These are phyloP conservation scores for Aegilops speltoides DNA, from an alignment of 176 grass and related monocot genomes.

Conservation along the genomic window DNA sequence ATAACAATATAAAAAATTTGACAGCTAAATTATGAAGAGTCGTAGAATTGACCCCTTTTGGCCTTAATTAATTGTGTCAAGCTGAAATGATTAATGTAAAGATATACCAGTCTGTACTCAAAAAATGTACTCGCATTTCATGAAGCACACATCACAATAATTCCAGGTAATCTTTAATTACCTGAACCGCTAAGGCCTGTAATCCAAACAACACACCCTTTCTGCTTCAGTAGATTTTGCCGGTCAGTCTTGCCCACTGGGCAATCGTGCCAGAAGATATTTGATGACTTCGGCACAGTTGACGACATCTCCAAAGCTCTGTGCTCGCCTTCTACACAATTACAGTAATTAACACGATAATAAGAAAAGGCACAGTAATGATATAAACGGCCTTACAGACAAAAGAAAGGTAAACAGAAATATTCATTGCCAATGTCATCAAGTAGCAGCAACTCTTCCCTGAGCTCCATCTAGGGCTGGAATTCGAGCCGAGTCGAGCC, in stretches of 20 bases:
- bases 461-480: not conserved
- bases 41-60: not conserved
- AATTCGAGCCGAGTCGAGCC: too few species aligned
- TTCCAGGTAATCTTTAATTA: slow-evolving; percentile 4
- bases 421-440: not conserved
- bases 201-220: slow-evolving; percentile 90
- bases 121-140: not conserved
- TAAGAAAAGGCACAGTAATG: not conserved
- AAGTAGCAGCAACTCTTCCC: not conserved
- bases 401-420: not conserved
- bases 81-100: not conserved
- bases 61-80: not conserved
- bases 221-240: slow-evolving; percentile 71
- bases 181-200: slow-evolving; percentile 90
- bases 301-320: slow-evolving; percentile 36
- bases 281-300: slow-evolving; percentile 42
- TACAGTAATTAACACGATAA: not conserved
- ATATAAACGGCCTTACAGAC: not conserved
- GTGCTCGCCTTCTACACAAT: slow-evolving; percentile 22
- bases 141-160: not conserved
- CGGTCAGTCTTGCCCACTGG: slow-evolving; percentile 63
- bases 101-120: not conserved
- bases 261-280: slow-evolving; percentile 90
- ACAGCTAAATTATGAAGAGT: not conserved
- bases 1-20: not conserved